Evolutionary conservation across 768 basidiomycete genomes (phyloP).

Genomic region (Mycena crocata): DNA sequence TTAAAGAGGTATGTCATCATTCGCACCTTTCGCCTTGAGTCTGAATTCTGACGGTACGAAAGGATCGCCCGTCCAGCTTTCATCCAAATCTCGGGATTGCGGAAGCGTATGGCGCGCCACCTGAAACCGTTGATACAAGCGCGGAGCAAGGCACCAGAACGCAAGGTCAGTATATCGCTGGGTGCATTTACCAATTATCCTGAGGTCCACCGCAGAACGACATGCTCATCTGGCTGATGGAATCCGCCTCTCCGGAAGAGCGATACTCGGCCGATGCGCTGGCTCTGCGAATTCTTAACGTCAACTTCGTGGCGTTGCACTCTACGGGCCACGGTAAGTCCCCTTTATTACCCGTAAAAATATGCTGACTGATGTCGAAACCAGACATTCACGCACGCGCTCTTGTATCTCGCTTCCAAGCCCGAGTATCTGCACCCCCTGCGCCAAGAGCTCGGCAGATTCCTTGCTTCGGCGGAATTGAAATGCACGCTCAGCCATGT

Average conservation of each 20-base stretch:
- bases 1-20: neutral
- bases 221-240: neutral
- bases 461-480: neutral
- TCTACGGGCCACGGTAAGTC: neutral
- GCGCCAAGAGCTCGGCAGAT: neutral
- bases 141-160: neutral
- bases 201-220: neutral
- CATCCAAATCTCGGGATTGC: neutral
- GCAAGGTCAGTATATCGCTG: neutral
- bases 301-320: neutral
- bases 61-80: too few species aligned
- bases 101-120: neutral
- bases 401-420: neutral
- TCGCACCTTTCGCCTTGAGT: neutral
- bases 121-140: neutral
- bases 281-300: neutral
- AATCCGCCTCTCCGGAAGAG: neutral
- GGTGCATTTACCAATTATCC: too few species aligned
- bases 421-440: neutral
- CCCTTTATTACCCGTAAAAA: neutral
- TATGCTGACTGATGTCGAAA: neutral
- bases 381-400: neutral
- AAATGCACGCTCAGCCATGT: neutral
- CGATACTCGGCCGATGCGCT: neutral
- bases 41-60: neutral